Conservation (phyloP, 2,329 filamentous ascomycete species). For the Colletotrichum spaethianum region DNA sequence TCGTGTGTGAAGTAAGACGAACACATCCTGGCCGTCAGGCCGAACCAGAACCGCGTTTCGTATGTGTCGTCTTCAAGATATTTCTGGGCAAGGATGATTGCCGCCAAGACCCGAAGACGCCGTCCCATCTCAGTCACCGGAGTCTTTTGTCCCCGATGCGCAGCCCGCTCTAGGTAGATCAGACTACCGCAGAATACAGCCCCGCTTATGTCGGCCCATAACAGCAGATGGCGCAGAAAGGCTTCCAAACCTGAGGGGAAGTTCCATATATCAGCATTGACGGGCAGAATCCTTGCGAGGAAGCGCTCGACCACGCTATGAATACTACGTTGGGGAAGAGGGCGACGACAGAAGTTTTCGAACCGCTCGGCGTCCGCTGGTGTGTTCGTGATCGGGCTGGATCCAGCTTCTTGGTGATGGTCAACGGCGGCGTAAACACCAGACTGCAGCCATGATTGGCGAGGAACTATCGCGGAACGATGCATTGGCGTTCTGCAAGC, state of each 20-base stretch:
- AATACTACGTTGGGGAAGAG: not conserved
- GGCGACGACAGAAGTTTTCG: not conserved
- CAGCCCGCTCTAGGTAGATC: too few species aligned
- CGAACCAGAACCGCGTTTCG: constrained; percentile 1
- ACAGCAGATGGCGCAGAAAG: not conserved
- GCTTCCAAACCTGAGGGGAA: not conserved
- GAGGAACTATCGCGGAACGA: not conserved
- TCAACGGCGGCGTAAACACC: not conserved
- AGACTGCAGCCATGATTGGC: not conserved
- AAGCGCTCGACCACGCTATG: not conserved
- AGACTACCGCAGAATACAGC: not conserved
- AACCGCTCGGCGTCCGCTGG: not conserved
- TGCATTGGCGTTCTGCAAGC: not conserved
- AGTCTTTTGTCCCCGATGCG: too few species aligned
- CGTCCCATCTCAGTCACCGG: too few species aligned
- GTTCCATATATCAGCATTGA: constrained; percentile 4
- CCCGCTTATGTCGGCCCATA: constrained; percentile 4
- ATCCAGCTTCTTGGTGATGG: not conserved
- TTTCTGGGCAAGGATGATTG: constrained; percentile 11
- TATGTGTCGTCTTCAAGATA: constrained; percentile 5
- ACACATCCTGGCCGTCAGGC: not conserved
- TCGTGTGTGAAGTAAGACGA: not conserved
- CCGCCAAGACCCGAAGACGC: not conserved
- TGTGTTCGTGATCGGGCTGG: not conserved
- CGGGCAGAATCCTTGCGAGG: not conserved